Percentiles rank a stretch among this genome's conserved stretches.
These are phyloP conservation scores for Saururus chinensis DNA, from an alignment of 164 flowering plant species.

Conservation along the genomic window DNA sequence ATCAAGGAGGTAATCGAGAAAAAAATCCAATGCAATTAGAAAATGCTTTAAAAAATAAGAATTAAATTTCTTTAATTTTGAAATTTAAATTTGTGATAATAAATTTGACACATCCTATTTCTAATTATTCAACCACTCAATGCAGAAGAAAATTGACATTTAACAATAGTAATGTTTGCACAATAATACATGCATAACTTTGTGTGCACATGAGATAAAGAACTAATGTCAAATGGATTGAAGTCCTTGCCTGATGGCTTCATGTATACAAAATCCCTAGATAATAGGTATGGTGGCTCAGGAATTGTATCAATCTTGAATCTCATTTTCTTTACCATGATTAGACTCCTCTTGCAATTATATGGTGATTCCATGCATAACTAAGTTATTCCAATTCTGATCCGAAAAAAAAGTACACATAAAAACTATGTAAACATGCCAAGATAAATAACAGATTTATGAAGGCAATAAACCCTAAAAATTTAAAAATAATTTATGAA, in stretches of 20 bases:
- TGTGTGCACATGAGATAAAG: not conserved
- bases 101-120: too few species aligned
- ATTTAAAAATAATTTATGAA: too few species aligned
- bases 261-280: conserved; percentile 29
- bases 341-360: not conserved
- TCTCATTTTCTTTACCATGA: not conserved
- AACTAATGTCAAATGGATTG: conserved; percentile 19
- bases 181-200: not conserved
- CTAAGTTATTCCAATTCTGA: not conserved
- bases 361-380: not conserved
- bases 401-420: too few species aligned
- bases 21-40: too few species aligned
- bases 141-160: not conserved
- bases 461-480: too few species aligned
- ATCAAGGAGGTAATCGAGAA: too few species aligned
- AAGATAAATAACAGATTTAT: too few species aligned
- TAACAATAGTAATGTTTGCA: not conserved
- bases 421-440: too few species aligned
- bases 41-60: too few species aligned
- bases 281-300: conserved; percentile 25
- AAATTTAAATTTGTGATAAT: too few species aligned
- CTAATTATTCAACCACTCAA: not conserved
- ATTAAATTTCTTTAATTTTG: too few species aligned
- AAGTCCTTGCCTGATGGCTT: conserved; percentile 12
- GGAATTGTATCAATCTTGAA: not conserved